Percentiles rank a stretch among this genome's conserved stretches.
These are phyloP conservation scores for Syzygium grande DNA, from an alignment of 345 rosid genomes.

Conservation along the genomic window DNA sequence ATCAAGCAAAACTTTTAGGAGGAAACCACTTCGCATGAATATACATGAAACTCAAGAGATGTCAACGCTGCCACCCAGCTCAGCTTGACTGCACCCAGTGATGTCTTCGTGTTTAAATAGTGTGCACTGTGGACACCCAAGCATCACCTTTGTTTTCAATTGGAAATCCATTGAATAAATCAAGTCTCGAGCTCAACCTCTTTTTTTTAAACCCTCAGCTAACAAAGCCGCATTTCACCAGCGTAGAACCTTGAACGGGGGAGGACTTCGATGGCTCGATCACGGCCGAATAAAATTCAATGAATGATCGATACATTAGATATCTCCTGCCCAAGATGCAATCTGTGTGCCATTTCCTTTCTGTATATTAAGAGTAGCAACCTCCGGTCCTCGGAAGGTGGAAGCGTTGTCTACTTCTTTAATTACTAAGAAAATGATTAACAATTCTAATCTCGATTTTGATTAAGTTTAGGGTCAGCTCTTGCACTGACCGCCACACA, in stretches of 20 bases:
- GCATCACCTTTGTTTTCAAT: neutral
- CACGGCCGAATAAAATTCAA: neutral
- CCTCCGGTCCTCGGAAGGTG: neutral
- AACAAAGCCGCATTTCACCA: neutral
- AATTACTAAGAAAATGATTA: neutral
- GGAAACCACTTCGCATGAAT: neutral
- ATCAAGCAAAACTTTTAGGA: neutral
- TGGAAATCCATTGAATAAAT: neutral
- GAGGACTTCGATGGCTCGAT: neutral
- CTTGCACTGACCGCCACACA: neutral
- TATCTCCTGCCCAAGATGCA: neutral
- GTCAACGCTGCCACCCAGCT: neutral
- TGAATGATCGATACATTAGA: neutral
- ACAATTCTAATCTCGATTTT: neutral
- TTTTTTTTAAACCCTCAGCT: neutral
- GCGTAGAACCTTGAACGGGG: neutral
- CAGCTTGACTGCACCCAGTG: neutral
- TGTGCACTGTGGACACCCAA: neutral
- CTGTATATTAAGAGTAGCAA: neutral
- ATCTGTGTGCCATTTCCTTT: neutral
- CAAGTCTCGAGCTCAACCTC: neutral
- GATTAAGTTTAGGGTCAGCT: neutral
- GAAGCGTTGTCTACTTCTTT: neutral
- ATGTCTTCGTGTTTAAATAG: neutral
- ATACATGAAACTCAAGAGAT: neutral